Base-by-base conservation (phyloP, 805 yeast genomes). In the Saturnispora saitoi region DNA sequence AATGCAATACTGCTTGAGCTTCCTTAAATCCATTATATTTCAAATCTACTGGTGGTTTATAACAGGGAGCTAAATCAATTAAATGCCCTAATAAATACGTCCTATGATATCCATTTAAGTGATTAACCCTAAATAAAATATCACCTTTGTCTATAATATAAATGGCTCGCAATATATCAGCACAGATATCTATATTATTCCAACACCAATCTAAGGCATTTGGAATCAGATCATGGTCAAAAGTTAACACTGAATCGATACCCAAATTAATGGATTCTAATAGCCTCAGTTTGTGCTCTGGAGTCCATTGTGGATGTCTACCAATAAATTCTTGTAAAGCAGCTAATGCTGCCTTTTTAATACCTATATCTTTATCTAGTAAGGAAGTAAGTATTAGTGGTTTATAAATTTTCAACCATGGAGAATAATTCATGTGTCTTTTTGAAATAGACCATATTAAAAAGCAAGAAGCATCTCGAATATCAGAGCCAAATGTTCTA, bases 261-360 rank as follows among this genome's bases (percentile, higher is more conserved):
- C 30, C 34, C 15, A 11, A 19, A 4, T 28, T 22, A 5, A 31
- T 10, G 17, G 19, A 8, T 7, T 30, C 24, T 15, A 42, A 31
- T 9, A 42, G 3, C 24, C 17, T 22, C 30, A 42, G 31, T 31
- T 42, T 42, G 9, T 29, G 30, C 3, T 42, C 37, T 12, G 17
- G 14, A 1, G 26, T 31, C 37, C 37, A 42, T 14, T 9, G n/a
- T 10, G 40, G 32, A 22, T 79, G 81, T 32, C 97, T 67, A 0
- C 98, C 98, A 3, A 87, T 61, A 14, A 84, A 70, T 58, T 90
- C 98, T 59, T 90, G 97, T 6, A 90, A 57, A 0, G 93, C 91
- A 0, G 97, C 96, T 4, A 87, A 71, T 1, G 90, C 82, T 15
- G 96, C 90, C 49, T 95, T 70, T 48, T 96, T 70, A 5, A 89